These are phyloP conservation scores for Pistacia atlantica DNA, from an alignment of 345 rosid genomes.

Conservation along the genomic window DNA sequence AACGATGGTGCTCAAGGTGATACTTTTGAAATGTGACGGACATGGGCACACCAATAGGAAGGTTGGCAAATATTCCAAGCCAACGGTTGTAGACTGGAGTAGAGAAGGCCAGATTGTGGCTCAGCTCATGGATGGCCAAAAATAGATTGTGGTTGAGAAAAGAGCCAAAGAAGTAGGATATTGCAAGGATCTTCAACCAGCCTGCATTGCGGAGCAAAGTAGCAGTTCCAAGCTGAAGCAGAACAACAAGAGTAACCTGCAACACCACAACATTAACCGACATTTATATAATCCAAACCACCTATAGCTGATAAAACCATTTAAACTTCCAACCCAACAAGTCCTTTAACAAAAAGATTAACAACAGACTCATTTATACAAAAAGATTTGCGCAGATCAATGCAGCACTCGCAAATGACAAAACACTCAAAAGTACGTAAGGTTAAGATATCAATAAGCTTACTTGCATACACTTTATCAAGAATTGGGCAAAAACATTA, in stretches of 20 bases:
- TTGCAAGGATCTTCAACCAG: constrained; percentile 67
- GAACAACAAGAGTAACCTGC: constrained; percentile 70
- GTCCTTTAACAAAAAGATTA: background rate
- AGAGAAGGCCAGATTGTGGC: constrained; percentile 92
- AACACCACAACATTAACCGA: constrained; percentile 20
- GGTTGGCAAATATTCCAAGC: constrained; percentile 88
- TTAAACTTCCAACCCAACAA: background rate
- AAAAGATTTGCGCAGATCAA: background rate
- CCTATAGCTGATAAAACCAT: background rate
- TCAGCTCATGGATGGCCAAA: constrained; percentile 87
- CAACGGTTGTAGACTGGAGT: constrained; percentile 76
- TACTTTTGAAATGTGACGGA: constrained; percentile 87
- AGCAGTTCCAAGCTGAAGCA: constrained; percentile 72
- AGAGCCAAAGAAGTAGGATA: constrained; percentile 80
- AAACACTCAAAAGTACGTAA: background rate
- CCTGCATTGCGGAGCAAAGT: constrained; percentile 58
- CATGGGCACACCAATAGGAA: constrained; percentile 92
- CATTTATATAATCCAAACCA: background rate
- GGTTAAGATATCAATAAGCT: background rate
- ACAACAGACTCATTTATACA: background rate
- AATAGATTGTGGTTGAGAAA: constrained; percentile 91
- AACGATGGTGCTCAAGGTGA: constrained; percentile 90
- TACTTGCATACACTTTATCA: background rate
- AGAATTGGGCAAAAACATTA: background rate
- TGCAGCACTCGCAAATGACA: background rate